phyloP scores from a whole-genome alignment of 2,329 filamentous ascomycete species.

The Claviceps purpurea region DNA sequence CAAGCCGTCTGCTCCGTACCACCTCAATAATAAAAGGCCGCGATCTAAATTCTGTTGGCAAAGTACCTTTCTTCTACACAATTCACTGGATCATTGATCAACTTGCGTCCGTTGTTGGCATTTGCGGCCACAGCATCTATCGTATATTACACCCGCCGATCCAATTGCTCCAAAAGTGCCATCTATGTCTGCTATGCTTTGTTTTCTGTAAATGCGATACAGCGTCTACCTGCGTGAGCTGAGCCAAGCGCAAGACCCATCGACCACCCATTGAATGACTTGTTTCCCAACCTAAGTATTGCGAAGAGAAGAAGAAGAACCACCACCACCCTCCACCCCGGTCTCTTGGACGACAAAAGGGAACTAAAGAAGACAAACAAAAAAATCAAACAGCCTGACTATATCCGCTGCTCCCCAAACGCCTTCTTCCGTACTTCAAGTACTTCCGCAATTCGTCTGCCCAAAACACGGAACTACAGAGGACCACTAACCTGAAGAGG shows the following conservation, averaged over 20 bases:
- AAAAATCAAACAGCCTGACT: constrained; percentile 46
- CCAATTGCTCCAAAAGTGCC: not conserved
- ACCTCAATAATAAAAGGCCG: not conserved
- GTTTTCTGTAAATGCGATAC: not conserved
- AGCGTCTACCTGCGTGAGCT: not conserved
- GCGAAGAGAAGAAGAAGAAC: not conserved
- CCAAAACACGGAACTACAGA: constrained; percentile 91
- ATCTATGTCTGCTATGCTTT: not conserved
- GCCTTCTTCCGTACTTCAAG: constrained; percentile 45
- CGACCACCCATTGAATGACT: not conserved
- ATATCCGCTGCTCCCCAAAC: constrained; percentile 42
- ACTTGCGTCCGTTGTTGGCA: not conserved
- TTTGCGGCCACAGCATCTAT: not conserved
- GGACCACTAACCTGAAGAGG: constrained; percentile 53
- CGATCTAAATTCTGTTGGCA: too few species aligned
- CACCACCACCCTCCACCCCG: not conserved
- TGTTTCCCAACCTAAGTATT: not conserved
- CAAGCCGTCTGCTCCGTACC: not conserved
- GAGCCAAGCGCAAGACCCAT: not conserved
- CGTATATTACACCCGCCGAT: not conserved
- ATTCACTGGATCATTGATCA: not conserved
- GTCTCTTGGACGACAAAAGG: not conserved
- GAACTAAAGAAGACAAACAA: not conserved
- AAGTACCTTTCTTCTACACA: not conserved
- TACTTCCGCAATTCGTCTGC: constrained; percentile 85